phyloP scores from a whole-genome alignment of 2,329 filamentous ascomycete species.

The Xylaria sp. region DNA sequence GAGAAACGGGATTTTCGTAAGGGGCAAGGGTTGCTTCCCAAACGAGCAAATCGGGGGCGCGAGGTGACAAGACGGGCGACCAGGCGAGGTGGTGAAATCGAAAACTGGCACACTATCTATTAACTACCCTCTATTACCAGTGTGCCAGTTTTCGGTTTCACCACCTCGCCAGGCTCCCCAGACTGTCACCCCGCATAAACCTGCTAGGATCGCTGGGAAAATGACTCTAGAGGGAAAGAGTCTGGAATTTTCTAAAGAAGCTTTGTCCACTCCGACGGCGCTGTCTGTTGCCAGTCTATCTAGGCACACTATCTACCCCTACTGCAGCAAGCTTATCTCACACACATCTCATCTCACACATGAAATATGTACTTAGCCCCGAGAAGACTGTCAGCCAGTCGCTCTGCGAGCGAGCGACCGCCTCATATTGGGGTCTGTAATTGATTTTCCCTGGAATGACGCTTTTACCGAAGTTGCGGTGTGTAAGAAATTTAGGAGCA shows the following conservation, averaged over 20 bases:
- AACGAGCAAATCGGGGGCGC: conserved; percentile 37
- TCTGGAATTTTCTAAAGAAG: conserved; percentile 38
- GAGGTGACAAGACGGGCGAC: conserved; percentile 29
- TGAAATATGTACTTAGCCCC: conserved; percentile 26
- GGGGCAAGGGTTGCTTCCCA: conserved; percentile 19
- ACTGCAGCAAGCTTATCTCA: conserved; percentile 8
- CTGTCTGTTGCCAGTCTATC: conserved; percentile 14
- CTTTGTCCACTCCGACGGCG: conserved; percentile 3
- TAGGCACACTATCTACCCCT: not conserved
- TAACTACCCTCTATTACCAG: no score
- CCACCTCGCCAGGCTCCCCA: no score
- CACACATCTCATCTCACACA: conserved; percentile 26
- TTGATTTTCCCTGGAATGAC: conserved; percentile 6
- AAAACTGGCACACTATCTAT: no score
- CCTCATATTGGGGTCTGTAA: conserved; percentile 26
- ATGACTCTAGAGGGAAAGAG: conserved; percentile 35
- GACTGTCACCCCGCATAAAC: conserved; percentile 38
- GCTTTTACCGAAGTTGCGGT: conserved; percentile 35
- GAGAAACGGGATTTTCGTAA: conserved; percentile 31
- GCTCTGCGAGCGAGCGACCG: conserved; percentile 28
- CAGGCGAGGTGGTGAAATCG: no score
- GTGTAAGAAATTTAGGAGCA: conserved; percentile 10
- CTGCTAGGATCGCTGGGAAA: conserved; percentile 14
- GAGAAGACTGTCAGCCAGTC: conserved; percentile 25
- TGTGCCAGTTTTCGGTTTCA: no score